Evolutionary conservation across 2,329 filamentous ascomycete genomes (phyloP).

Genomic region (Arthroderma uncinatum): DNA sequence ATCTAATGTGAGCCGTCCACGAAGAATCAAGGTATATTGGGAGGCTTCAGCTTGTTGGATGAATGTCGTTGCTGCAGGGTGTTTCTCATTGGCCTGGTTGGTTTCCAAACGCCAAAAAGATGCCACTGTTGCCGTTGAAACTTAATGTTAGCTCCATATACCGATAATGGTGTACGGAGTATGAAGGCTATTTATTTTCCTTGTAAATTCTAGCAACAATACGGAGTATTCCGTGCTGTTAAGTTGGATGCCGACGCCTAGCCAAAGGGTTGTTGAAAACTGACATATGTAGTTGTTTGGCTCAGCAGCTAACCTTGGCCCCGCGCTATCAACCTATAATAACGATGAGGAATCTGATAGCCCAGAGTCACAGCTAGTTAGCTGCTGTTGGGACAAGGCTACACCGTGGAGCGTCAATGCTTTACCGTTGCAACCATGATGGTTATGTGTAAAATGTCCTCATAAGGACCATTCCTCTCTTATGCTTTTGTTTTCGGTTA

Average conservation of each 20-base stretch:
- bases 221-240: too few species aligned
- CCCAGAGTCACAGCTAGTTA: neutral
- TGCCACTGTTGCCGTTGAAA: neutral
- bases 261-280: too few species aligned
- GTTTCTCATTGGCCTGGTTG: neutral
- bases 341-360: neutral
- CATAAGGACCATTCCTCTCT: too few species aligned
- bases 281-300: too few species aligned
- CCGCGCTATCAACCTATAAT: too few species aligned
- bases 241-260: too few species aligned
- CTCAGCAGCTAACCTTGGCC: too few species aligned
- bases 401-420: neutral
- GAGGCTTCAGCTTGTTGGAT: neutral
- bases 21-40: neutral
- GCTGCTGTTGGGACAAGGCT: neutral
- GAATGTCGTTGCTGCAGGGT: neutral
- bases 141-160: neutral
- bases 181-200: too few species aligned
- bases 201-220: too few species aligned
- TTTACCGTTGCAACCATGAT: neutral
- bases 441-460: too few species aligned
- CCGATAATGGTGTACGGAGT: too few species aligned
- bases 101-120: neutral
- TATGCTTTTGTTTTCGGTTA: neutral
- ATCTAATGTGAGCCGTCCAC: neutral